Percentiles rank a stretch among this genome's conserved stretches.
phyloP scores from a whole-genome alignment of 148 eudicot species.

The Hydrangea macrophylla region DNA sequence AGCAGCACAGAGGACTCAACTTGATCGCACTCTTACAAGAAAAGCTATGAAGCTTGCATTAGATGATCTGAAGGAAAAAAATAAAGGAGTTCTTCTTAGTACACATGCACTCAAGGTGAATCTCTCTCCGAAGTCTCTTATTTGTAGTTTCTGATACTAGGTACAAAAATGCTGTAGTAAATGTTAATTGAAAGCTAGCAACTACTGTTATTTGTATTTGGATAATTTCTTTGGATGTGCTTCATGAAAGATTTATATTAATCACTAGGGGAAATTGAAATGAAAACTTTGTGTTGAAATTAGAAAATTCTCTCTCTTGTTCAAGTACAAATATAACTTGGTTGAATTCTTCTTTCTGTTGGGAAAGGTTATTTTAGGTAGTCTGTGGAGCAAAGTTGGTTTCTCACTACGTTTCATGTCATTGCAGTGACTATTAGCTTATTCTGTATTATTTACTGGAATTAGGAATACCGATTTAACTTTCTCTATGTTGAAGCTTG shows the following conservation, averaged over 20 bases:
- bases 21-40: conserved; percentile 44
- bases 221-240: not conserved
- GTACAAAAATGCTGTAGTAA: not conserved
- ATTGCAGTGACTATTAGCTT: not conserved
- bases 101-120: conserved; percentile 74
- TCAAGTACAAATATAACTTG: too few relatives aligned
- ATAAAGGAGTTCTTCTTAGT: conserved; percentile 73
- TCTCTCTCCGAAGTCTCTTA: conserved; percentile 12
- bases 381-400: too few relatives aligned
- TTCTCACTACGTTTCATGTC: not conserved
- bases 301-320: too few relatives aligned
- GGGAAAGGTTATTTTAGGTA: too few relatives aligned
- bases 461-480: too few relatives aligned
- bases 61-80: conserved; percentile 73
- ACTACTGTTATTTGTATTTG: not conserved
- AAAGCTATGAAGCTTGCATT: conserved; percentile 71
- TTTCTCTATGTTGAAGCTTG: too few relatives aligned
- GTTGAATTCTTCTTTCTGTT: too few relatives aligned
- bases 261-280: not conserved
- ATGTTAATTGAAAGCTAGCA: not conserved
- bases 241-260: not conserved
- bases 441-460: not conserved
- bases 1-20: conserved; percentile 25
- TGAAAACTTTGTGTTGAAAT: not conserved
- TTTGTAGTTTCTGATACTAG: not conserved